phyloP scores from a whole-genome alignment of 2,329 filamentous ascomycete genomes.

The Verticillium dahliae region DNA sequence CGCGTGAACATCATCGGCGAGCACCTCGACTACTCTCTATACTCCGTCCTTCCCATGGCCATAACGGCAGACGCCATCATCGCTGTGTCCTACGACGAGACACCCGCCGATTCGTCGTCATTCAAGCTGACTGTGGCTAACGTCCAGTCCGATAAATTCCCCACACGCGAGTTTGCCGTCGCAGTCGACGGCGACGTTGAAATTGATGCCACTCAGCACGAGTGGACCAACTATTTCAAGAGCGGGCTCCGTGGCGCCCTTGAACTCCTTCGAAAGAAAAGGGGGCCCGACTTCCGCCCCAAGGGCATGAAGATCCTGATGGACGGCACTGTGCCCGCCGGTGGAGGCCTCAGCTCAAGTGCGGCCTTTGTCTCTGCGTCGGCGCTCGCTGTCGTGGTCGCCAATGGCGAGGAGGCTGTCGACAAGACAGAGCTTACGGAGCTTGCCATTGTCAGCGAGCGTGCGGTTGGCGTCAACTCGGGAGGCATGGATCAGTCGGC shows the following conservation, averaged over 20 bases:
- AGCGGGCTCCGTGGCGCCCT: constrained; percentile 79
- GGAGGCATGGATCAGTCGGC: constrained; percentile 98
- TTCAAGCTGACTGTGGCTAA: constrained; percentile 76
- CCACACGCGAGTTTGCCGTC: constrained; percentile 67
- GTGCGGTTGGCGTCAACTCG: constrained; percentile 91
- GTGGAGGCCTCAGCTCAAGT: constrained; percentile 87
- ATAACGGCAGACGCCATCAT: constrained; percentile 87
- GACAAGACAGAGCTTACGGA: constrained; percentile 91
- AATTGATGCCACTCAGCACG: constrained; percentile 78
- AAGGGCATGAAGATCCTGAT: constrained; percentile 81
- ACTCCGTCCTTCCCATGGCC: constrained; percentile 92
- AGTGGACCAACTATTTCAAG: constrained; percentile 99
- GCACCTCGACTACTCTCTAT: constrained; percentile 98
- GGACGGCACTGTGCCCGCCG: constrained; percentile 86
- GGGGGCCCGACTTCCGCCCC: constrained; percentile 52
- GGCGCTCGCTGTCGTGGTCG: constrained; percentile 79
- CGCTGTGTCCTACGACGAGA: constrained; percentile 56
- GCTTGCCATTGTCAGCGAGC: constrained; percentile 88
- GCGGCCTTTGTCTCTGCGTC: constrained; percentile 90
- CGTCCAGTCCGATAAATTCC: constrained; percentile 68
- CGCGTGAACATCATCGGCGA: constrained; percentile 98
- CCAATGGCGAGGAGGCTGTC: constrained; percentile 70
- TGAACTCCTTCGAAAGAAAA: constrained; percentile 66
- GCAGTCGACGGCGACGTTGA: constrained; percentile 56
- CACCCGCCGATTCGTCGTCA: constrained; percentile 42